phyloP scores from a whole-genome alignment of 2,329 filamentous ascomycete genomes.

The Aphanoascus verrucosus region DNA sequence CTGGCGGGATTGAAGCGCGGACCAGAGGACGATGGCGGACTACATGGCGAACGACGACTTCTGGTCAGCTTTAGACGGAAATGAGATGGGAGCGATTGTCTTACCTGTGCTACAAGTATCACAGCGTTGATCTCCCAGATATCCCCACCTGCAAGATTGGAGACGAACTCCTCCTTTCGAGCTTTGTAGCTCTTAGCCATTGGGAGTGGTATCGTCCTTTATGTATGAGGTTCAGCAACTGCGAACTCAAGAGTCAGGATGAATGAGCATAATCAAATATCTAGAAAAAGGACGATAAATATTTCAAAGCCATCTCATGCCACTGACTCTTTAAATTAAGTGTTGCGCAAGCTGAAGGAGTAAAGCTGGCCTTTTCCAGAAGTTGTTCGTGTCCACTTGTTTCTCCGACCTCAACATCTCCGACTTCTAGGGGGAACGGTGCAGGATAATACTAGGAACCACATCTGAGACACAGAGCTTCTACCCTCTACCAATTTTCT shows the following conservation, averaged over 20 bases:
- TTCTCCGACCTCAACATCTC: too few species aligned
- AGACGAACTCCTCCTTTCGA: conserved; percentile 91
- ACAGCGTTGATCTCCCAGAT: conserved; percentile 80
- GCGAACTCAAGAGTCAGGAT: neutral
- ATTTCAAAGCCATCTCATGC: neutral
- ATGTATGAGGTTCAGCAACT: neutral
- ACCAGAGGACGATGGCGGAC: conserved; percentile 79
- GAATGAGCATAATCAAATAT: neutral
- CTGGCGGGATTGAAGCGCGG: conserved; percentile 70
- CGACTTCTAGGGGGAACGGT: too few species aligned
- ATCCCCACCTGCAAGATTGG: conserved; percentile 71
- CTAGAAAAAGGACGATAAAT: neutral
- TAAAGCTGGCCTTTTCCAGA: conserved; percentile 2
- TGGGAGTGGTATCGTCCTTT: neutral
- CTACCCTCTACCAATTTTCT: too few species aligned
- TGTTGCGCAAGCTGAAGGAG: neutral
- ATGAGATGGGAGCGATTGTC: conserved; percentile 23
- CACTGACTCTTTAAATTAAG: neutral
- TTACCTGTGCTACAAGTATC: conserved; percentile 73
- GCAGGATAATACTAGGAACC: too few species aligned
- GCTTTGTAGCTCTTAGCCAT: conserved; percentile 61
- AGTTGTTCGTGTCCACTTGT: neutral
- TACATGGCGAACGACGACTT: conserved; percentile 30
- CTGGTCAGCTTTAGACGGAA: conserved; percentile 14
- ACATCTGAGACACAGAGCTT: too few species aligned